A percentile compares a stretch with the other conserved stretches of the same genome.
These are phyloP conservation scores for Ogataea kodamae DNA, from an alignment of 805 yeast species.

Conservation along the genomic window DNA sequence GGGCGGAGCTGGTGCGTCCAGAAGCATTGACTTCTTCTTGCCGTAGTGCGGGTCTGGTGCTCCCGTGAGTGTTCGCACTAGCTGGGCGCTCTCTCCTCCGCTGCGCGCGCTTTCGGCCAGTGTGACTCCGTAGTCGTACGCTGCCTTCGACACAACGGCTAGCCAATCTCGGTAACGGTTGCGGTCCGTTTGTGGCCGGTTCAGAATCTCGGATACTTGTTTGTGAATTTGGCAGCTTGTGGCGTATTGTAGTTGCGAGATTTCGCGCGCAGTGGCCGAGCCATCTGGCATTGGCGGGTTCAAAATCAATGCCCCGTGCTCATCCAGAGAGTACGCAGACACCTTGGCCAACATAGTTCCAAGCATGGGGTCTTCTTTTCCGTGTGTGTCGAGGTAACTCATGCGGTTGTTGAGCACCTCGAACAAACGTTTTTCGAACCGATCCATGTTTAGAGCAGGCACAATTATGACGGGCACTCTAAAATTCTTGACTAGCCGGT, in stretches of 20 bases:
- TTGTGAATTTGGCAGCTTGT: slow-evolving; percentile 28
- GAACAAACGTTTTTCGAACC: slow-evolving; percentile 47
- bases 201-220: slow-evolving; percentile 22
- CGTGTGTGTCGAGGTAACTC: slow-evolving; percentile 10
- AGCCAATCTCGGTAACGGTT: slow-evolving; percentile 31
- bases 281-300: slow-evolving; percentile 2
- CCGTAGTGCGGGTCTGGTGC: slow-evolving; percentile 32
- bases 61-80: slow-evolving; percentile 42
- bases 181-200: slow-evolving; percentile 22
- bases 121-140: slow-evolving; percentile 32
- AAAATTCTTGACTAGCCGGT: slow-evolving; percentile 58
- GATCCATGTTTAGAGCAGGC: slow-evolving; percentile 55
- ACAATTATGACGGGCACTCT: slow-evolving; percentile 66
- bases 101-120: slow-evolving; percentile 36
- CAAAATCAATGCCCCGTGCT: slow-evolving; percentile 26
- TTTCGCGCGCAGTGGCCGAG: slow-evolving; percentile 14
- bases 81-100: slow-evolving; percentile 37
- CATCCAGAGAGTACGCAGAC: no score
- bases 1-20: slow-evolving; percentile 9
- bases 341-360: slow-evolving; percentile 20
- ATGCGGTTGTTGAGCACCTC: slow-evolving; percentile 30
- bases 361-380: slow-evolving; percentile 17
- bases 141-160: slow-evolving; percentile 31
- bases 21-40: slow-evolving; percentile 31
- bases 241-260: slow-evolving; percentile 24